Evolutionary conservation across 768 basidiomycete species (phyloP).

Genomic region (Strobilomyces echinocephalus): DNA sequence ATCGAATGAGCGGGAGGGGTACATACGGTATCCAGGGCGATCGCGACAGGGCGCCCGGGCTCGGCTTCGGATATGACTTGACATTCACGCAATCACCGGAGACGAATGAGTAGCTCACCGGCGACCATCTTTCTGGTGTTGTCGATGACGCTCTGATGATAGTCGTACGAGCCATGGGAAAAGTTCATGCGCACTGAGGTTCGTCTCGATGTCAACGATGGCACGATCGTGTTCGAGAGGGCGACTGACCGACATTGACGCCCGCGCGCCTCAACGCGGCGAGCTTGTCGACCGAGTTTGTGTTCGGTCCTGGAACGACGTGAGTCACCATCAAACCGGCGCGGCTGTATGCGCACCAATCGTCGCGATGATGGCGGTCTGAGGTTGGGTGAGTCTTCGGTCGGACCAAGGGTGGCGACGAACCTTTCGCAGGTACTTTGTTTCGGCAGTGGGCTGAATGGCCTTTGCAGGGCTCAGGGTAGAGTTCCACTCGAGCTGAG

Average conservation of each 20-base stretch:
- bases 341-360: constrained; percentile 61
- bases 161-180: constrained; percentile 97
- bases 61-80: constrained; percentile 35
- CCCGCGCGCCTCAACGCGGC: constrained; percentile 81
- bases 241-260: constrained; percentile 88
- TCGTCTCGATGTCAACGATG: constrained; percentile 8
- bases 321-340: constrained; percentile 2
- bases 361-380: constrained; percentile 98
- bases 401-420: constrained; percentile 14
- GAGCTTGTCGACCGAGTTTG: constrained; percentile 87
- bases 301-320: constrained; percentile 72
- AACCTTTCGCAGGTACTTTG: constrained; percentile 91
- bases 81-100: background rate
- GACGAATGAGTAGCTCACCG: constrained; percentile 40
- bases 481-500: constrained; percentile 92
- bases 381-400: constrained; percentile 8
- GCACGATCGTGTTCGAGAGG: background rate
- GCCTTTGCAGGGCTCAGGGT: constrained; percentile 70
- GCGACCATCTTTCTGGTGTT: constrained; percentile 87
- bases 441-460: constrained; percentile 67
- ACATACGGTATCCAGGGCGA: constrained; percentile 93
- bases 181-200: constrained; percentile 97
- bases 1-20: background rate
- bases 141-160: constrained; percentile 98
- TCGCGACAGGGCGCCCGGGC: constrained; percentile 88